Evolutionary conservation across 768 basidiomycete genomes (phyloP), one percentile per base, ranked within the genome.

Genomic region (Hericium erinaceus): DNA sequence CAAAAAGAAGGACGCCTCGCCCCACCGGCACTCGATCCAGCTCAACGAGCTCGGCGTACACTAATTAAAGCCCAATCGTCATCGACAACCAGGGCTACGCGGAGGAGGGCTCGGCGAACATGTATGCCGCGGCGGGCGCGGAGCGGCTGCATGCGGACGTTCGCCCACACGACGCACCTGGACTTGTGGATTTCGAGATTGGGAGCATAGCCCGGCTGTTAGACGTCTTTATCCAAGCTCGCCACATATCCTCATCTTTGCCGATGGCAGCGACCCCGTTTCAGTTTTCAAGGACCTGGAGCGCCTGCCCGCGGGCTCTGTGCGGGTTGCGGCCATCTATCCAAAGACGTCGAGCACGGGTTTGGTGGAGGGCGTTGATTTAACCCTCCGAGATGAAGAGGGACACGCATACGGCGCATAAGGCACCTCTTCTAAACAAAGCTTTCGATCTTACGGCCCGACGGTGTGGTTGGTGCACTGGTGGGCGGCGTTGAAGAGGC

Each of bases 111-210:
- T 18, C 44, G 16, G 7, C 41, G 20, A 15, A 16, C 44, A 46
- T 15, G 8, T 46, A 46, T 46, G 20, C 16, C 44, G 44, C 20
- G 8, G 44, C 8, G 7, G 38, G 10, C n/a, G 33, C 5, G 13
- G 49, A 18, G 7, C 37, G n/a, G 16, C 37, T 60, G 22, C 49
- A 52, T 3, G 62, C 57, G 10, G 63, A 62, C 6, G 62, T 63
- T 39, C 53, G 62, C 9, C 62, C 63, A 11, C 62, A 57, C 15
- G 63, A 64, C 18, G 62, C 63, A 28, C 54, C 58, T 2, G 44
- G 41, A 13, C 41, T 59, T n/a, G 8, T 54, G 20, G 52, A 58
- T 22, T 2, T 22, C 20, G 4, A 39, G 13, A 54, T 16, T 12
- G 55, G 55, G 7, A 26, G 12, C 9, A 16, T 7, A 7, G 2